Conservation (phyloP, 2,329 filamentous ascomycete genomes). For the Penicillium sp. region DNA sequence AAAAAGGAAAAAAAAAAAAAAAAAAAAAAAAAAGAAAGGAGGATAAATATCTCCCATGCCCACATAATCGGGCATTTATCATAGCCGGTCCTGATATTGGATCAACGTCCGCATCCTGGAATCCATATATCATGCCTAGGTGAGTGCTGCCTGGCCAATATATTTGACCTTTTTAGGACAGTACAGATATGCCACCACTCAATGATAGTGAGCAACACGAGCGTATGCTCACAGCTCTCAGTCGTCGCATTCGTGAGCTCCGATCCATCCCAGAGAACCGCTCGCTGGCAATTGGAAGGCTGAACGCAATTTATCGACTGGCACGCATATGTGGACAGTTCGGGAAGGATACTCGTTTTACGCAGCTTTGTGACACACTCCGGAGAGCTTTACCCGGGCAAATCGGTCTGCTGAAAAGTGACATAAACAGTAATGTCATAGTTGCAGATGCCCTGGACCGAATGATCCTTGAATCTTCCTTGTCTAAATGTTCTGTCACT, state of each 20-base stretch:
- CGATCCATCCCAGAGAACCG: neutral
- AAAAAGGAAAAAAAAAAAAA: too few species aligned
- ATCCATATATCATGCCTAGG: too few species aligned
- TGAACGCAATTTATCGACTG: neutral
- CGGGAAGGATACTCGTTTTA: neutral
- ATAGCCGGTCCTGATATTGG: neutral
- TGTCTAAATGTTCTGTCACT: too few species aligned
- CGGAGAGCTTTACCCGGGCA: neutral
- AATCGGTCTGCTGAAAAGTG: neutral
- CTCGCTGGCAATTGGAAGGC: neutral
- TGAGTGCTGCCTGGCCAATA: neutral
- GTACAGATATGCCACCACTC: neutral
- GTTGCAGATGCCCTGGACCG: neutral
- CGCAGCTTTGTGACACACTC: neutral
- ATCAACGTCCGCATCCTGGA: neutral
- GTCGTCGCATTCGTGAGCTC: neutral
- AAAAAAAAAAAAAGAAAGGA: too few species aligned
- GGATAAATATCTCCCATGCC: neutral
- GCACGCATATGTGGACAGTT: neutral
- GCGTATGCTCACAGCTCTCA: neutral
- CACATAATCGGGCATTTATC: neutral
- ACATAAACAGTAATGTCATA: neutral
- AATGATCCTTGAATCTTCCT: neutral
- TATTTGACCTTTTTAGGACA: neutral
- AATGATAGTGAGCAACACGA: neutral